Percentiles rank a stretch among this genome's conserved stretches.
phyloP scores from a whole-genome alignment of 352 stramenopile species.

The Globisporangium recalcitrans region DNA sequence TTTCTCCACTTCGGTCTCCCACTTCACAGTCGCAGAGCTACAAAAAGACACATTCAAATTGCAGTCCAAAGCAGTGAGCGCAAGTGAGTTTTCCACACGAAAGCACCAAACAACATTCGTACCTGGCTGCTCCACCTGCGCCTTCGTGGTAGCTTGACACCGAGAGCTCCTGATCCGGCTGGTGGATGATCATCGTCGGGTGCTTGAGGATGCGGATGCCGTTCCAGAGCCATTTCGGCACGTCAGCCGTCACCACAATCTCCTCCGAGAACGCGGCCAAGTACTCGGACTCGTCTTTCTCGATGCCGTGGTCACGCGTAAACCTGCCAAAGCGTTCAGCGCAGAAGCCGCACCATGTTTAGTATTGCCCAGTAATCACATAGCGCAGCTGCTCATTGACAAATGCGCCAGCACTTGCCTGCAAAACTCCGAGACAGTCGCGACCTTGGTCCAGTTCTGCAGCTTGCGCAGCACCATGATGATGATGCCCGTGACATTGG shows the following conservation, averaged over 20 bases:
- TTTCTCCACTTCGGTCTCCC: constrained; percentile 79
- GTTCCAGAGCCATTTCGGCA: constrained; percentile 83
- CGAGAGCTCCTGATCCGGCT: constrained; percentile 57
- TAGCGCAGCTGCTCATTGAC: background rate
- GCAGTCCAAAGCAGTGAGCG: background rate
- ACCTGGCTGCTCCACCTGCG: constrained; percentile 24
- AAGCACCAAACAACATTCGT: background rate
- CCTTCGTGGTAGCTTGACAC: constrained; percentile 30
- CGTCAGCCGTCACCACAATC: constrained; percentile 69
- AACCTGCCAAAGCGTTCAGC: constrained; percentile 32
- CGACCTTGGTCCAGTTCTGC: constrained; percentile 86
- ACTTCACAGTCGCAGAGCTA: constrained; percentile 48
- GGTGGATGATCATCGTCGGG: constrained; percentile 83
- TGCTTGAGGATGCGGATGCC: constrained; percentile 77
- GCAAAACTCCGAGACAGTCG: constrained; percentile 80
- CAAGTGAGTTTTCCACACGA: background rate
- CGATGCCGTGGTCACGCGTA: constrained; percentile 78
- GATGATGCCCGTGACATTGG: constrained; percentile 84
- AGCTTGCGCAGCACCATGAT: constrained; percentile 86
- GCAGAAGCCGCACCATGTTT: background rate
- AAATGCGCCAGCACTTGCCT: constrained; percentile 19
- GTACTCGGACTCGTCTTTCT: constrained; percentile 87
- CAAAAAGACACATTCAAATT: background rate
- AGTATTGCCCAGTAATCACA: background rate
- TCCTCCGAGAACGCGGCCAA: constrained; percentile 76